phyloP scores from a whole-genome alignment of 2,329 filamentous ascomycete species.

The Gliomastix tumulicola region DNA sequence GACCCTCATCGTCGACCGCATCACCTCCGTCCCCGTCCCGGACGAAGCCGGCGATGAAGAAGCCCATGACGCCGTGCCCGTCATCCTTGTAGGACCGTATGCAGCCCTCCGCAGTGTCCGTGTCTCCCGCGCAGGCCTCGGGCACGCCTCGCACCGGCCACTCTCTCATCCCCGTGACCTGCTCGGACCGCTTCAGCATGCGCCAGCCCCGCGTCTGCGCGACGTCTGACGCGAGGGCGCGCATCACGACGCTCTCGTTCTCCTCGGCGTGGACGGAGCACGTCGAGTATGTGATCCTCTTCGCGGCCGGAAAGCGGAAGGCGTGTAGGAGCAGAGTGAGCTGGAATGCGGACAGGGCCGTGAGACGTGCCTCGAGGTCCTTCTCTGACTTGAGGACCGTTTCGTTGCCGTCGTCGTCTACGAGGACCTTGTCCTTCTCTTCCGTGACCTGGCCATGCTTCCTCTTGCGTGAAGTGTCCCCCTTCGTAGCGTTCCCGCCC shows the following conservation, averaged over 20 bases:
- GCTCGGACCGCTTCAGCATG: conserved; percentile 63
- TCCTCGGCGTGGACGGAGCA: conserved; percentile 84
- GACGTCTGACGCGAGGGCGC: conserved; percentile 60
- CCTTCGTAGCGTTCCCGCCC: conserved; percentile 5
- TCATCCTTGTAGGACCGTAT: conserved; percentile 78
- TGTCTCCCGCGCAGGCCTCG: conserved; percentile 40
- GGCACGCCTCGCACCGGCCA: conserved; percentile 64
- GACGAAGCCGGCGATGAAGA: conserved; percentile 88
- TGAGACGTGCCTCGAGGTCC: conserved; percentile 57
- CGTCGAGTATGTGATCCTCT: conserved; percentile 82
- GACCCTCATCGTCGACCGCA: conserved; percentile 27
- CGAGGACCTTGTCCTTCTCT: conserved; percentile 24
- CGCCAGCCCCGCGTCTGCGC: conserved; percentile 68
- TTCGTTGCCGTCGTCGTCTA: conserved; percentile 54
- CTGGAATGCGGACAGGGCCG: conserved; percentile 75
- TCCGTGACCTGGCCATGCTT: conserved; percentile 31
- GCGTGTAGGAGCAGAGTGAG: conserved; percentile 76
- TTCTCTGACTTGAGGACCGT: conserved; percentile 43
- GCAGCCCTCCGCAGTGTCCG: conserved; percentile 62
- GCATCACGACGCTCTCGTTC: conserved; percentile 78
- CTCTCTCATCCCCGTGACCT: conserved; percentile 66
- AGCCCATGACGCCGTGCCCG: conserved; percentile 81
- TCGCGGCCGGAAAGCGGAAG: conserved; percentile 69
- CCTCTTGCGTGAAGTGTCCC: conserved; percentile 31
- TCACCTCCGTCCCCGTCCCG: conserved; percentile 8